Evolutionary conservation across 2,329 filamentous ascomycete species (phyloP), one percentile per base, ranked within the genome.

Genomic region (Parastagonospora avenae): DNA sequence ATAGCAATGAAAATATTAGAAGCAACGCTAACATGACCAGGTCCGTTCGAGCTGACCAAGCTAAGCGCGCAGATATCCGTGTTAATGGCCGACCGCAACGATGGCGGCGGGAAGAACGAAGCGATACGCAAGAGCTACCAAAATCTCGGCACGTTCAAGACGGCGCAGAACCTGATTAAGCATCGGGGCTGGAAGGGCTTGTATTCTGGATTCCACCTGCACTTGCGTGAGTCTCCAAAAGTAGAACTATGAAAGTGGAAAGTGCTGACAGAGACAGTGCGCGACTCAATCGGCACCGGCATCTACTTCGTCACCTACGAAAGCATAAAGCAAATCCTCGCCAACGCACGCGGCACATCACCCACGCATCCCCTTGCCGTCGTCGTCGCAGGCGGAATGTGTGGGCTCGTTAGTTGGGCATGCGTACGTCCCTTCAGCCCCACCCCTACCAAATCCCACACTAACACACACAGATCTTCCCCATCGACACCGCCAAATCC

Each of bases 301-400:
- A 90, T 93, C 50, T 95, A 95, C 73, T 95, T 95, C 68, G 90
- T 90, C 77, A 92, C 91, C 28, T 95, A 95, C 71, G 91, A 95
- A 74, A 92, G 89, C 70, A 85, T 86, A 62, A 95, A 95, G 70
- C 90, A 94, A 71, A 76, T 93, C 19, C 82, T 92, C 57, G 90
- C 88, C 15, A 91, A 90, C 12, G 85, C 89, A 57, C 85, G 88
- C 41, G 88, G 89, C 57, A 82, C 82, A 54, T 86, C 87, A 7
- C 85, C 89, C n/a, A 90, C 88, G 42, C 89, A 89, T 65, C 89
- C 90, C n/a, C 72, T 90, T 47, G 88, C 90, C 12, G 90, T 94
- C 29, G 83, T 92, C 11, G 79, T 87, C 41, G 89, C 91, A 15
- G 91, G 91, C 46, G 91, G 88, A 19, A 78, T 93, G 47, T 94